Conservation (phyloP, 2,329 filamentous ascomycete species). For the Fusarium virguliforme region DNA sequence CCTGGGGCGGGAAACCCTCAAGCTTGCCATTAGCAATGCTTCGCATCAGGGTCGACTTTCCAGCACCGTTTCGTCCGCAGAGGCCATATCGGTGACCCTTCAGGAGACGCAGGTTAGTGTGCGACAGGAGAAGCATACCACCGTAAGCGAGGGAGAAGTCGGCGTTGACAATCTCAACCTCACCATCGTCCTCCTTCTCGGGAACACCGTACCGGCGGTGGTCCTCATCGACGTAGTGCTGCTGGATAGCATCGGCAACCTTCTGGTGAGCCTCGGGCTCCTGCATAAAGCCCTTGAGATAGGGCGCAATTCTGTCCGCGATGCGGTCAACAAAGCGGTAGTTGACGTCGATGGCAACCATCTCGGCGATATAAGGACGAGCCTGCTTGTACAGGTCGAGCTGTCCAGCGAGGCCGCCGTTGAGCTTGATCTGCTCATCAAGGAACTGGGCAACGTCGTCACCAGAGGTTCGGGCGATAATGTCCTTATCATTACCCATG, state of each 20-base stretch:
- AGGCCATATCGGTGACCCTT: constrained; percentile 98
- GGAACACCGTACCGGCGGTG: constrained; percentile 88
- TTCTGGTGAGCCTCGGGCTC: constrained; percentile 72
- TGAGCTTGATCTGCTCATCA: constrained; percentile 81
- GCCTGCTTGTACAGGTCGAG: constrained; percentile 76
- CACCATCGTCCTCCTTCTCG: constrained; percentile 89
- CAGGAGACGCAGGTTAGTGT: constrained; percentile 93
- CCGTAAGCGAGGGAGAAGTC: constrained; percentile 98
- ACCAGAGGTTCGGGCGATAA: constrained; percentile 76
- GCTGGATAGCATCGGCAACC: constrained; percentile 81
- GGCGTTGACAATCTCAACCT: constrained; percentile 96
- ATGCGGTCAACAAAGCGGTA: constrained; percentile 85
- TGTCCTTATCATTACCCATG: constrained; percentile 81
- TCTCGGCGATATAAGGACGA: constrained; percentile 82
- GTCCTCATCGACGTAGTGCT: constrained; percentile 87
- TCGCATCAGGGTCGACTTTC: constrained; percentile 99
- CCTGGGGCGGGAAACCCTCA: constrained; percentile 94
- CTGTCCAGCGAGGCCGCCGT: constrained; percentile 74
- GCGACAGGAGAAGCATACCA: constrained; percentile 95
- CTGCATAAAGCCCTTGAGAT: constrained; percentile 80
- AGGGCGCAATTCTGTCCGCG: constrained; percentile 77
- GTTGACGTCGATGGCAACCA: constrained; percentile 92
- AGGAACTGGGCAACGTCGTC: constrained; percentile 84
- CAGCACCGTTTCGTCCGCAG: constrained; percentile 95
- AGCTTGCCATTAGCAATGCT: constrained; percentile 96